phyloP scores from a whole-genome alignment of 106 monocot species.

The Dendrobium officinale region DNA sequence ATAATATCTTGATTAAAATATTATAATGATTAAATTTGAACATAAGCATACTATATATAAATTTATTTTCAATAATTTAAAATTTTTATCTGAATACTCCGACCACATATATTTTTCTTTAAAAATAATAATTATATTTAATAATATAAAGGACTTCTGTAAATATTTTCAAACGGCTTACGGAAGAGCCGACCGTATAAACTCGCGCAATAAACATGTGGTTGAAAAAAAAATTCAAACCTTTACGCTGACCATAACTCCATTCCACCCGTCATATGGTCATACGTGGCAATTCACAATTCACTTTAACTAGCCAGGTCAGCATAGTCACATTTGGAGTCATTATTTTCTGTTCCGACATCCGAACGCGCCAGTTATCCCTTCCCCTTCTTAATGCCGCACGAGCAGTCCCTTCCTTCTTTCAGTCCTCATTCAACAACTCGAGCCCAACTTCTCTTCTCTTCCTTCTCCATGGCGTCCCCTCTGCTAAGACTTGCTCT shows the following conservation, averaged over 20 bases:
- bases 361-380: background rate
- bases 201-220: background rate
- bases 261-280: background rate
- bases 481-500: conserved; percentile 16
- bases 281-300: background rate
- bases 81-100: too few species aligned
- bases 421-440: background rate
- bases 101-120: too few species aligned
- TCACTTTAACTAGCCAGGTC: background rate
- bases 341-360: background rate
- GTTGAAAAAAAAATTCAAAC: background rate
- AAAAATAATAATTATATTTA: too few species aligned
- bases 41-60: too few species aligned
- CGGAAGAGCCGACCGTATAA: background rate
- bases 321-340: background rate
- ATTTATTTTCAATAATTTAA: too few species aligned
- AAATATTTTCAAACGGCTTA: too few species aligned
- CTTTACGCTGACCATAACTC: background rate
- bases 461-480: conserved; percentile 16
- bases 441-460: background rate
- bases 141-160: too few species aligned
- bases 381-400: background rate
- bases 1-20: too few species aligned
- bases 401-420: background rate
- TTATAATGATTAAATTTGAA: too few species aligned